These are phyloP conservation scores for Eucalyptus regnans DNA, from an alignment of 345 rosid genomes.

Conservation along the genomic window DNA sequence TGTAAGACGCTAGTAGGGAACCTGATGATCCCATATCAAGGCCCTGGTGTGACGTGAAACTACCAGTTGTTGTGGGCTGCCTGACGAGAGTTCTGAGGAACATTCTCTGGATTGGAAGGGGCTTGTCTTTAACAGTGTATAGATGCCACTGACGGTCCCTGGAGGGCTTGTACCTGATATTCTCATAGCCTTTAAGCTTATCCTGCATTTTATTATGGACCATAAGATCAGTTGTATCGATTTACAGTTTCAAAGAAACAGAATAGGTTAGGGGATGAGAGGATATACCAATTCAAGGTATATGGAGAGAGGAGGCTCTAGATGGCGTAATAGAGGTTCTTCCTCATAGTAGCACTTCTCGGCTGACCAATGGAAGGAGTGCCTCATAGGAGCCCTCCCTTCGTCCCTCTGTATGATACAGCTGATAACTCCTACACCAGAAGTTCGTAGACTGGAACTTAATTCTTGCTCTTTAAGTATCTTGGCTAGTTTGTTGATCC, in stretches of 20 bases:
- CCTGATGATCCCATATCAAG: conserved; percentile 25
- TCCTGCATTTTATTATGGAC: conserved; percentile 32
- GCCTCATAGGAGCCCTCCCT: conserved; percentile 97
- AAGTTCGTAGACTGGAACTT: conserved; percentile 54
- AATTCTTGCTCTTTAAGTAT: conserved; percentile 83
- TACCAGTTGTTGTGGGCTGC: conserved; percentile 53
- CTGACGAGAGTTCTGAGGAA: conserved; percentile 94
- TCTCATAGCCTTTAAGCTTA: conserved; percentile 80
- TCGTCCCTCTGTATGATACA: conserved; percentile 99
- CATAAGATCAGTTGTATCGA: background rate
- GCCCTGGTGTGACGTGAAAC: conserved; percentile 51
- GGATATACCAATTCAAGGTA: conserved; percentile 84
- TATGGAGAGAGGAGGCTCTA: conserved; percentile 96
- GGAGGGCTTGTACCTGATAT: conserved; percentile 67
- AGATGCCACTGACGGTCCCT: conserved; percentile 96
- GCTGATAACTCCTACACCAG: conserved; percentile 91
- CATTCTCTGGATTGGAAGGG: conserved; percentile 74
- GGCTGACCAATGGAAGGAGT: conserved; percentile 87
- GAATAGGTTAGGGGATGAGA: background rate
- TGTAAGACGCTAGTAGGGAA: conserved; percentile 46
- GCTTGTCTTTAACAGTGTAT: conserved; percentile 81
- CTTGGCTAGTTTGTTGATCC: conserved; percentile 85
- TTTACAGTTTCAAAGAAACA: background rate
- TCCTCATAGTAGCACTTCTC: conserved; percentile 78
- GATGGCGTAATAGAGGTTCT: conserved; percentile 90